Evolutionary conservation across 2,329 filamentous ascomycete species (phyloP).

Genomic region (Cadophora sp.): DNA sequence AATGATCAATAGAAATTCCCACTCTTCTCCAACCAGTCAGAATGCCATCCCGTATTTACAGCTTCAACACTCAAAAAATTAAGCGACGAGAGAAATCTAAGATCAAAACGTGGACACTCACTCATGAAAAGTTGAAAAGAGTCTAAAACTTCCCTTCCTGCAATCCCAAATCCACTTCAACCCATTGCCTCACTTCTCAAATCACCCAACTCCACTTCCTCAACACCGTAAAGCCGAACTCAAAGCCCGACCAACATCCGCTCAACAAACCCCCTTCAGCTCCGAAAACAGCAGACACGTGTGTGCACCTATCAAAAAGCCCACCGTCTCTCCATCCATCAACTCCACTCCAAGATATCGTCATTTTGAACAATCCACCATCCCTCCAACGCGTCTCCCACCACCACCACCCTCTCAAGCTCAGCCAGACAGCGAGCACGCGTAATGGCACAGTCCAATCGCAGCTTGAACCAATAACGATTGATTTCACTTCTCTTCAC

Average conservation of each 20-base stretch:
- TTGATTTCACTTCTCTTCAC: not conserved
- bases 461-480: constrained; percentile 17
- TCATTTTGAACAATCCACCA: constrained; percentile 10
- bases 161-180: too few species aligned
- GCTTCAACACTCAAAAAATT: not conserved
- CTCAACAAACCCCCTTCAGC: not conserved
- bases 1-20: too few species aligned
- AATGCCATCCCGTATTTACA: constrained; percentile 7
- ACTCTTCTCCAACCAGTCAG: not conserved
- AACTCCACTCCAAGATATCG: constrained; percentile 17
- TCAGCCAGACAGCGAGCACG: constrained; percentile 2
- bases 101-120: not conserved
- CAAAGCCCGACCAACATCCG: not conserved
- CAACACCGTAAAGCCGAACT: not conserved
- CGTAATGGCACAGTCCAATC: constrained; percentile 23
- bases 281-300: constrained; percentile 9
- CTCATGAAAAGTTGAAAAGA: not conserved
- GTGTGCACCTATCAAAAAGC: constrained; percentile 26
- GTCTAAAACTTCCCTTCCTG: too few species aligned
- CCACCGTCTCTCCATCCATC: constrained; percentile 6
- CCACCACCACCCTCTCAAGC: not conserved
- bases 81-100: not conserved
- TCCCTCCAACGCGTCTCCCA: not conserved
- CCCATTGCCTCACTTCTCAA: too few species aligned
- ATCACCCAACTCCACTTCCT: too few species aligned